These are phyloP conservation scores for Trichosporon coremiiforme DNA, from an alignment of 1,284 basidiomycete genomes.

Conservation along the genomic window DNA sequence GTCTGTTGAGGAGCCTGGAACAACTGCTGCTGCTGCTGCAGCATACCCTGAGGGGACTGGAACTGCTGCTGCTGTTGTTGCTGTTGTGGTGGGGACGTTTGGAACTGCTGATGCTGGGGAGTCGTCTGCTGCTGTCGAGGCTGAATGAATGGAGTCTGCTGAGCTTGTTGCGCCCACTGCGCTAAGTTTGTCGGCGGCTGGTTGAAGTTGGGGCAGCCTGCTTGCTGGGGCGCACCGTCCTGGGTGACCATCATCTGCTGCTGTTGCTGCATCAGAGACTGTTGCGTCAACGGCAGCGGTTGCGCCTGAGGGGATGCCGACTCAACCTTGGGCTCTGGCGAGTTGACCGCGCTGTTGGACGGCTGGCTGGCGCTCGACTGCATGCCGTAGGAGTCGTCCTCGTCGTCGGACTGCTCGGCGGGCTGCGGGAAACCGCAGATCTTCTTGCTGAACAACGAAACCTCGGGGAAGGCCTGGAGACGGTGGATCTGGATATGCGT, in stretches of 20 bases:
- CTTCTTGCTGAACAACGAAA: slow-evolving; percentile 53
- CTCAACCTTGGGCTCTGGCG: not conserved
- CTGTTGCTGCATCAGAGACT: slow-evolving; percentile 10
- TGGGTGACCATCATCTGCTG: slow-evolving; percentile 2
- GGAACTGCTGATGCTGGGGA: slow-evolving; percentile 5
- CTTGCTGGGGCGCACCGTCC: not conserved
- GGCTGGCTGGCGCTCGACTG: slow-evolving; percentile 2
- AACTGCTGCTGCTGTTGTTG: slow-evolving; percentile 16
- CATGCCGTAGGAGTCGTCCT: slow-evolving; percentile 10
- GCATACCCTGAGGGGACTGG: not conserved
- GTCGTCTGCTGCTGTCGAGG: not conserved
- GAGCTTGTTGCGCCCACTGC: slow-evolving; percentile 17
- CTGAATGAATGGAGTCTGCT: slow-evolving; percentile 14
- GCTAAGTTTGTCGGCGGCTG: slow-evolving; percentile 14
- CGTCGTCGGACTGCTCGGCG: slow-evolving; percentile 20
- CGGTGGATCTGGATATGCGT: slow-evolving; percentile 56
- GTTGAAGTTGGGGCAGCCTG: not conserved
- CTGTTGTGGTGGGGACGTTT: slow-evolving; percentile 3
- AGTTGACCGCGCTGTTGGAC: slow-evolving; percentile 2
- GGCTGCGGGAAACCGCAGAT: slow-evolving; percentile 55
- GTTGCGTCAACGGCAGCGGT: not conserved
- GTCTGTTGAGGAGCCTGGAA: slow-evolving; percentile 6
- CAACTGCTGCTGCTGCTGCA: slow-evolving; percentile 19
- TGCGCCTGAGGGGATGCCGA: not conserved
- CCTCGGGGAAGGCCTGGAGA: slow-evolving; percentile 55